These are phyloP conservation scores for Irpex rosettiformis DNA, from an alignment of 1,284 basidiomycete genomes.

Conservation along the genomic window DNA sequence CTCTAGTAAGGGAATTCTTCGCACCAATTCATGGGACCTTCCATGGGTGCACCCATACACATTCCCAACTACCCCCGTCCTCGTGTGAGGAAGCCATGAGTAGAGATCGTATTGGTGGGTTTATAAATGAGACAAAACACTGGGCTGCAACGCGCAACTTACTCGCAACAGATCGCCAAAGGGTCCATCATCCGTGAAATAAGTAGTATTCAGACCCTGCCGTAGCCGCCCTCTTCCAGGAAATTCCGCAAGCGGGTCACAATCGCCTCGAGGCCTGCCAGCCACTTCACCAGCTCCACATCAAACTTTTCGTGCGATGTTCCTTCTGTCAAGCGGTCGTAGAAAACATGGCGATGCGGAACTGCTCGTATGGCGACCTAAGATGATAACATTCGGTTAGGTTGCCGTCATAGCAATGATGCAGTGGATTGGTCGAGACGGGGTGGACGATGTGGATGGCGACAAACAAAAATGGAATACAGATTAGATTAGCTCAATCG, in stretches of 20 bases:
- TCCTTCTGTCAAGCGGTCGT: slow-evolving; percentile 81
- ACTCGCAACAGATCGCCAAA: background rate
- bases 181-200: background rate
- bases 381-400: background rate
- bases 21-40: background rate
- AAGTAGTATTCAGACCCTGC: slow-evolving; percentile 41
- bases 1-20: background rate
- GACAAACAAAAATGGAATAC: background rate
- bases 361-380: slow-evolving; percentile 94
- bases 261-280: slow-evolving; percentile 71
- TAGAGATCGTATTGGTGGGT: slow-evolving; percentile 8
- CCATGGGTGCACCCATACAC: background rate
- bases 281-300: slow-evolving; percentile 76
- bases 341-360: slow-evolving; percentile 86
- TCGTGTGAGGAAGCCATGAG: background rate
- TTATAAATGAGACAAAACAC: background rate
- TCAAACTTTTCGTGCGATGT: slow-evolving; percentile 58
- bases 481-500: slow-evolving; percentile 5
- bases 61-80: background rate
- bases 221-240: slow-evolving; percentile 64
- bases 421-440: background rate
- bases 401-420: background rate
- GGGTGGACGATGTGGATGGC: background rate
- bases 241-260: slow-evolving; percentile 67
- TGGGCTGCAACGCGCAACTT: background rate